Conservation (phyloP, 805 yeast species). For the Hanseniaspora thailandica region DNA sequence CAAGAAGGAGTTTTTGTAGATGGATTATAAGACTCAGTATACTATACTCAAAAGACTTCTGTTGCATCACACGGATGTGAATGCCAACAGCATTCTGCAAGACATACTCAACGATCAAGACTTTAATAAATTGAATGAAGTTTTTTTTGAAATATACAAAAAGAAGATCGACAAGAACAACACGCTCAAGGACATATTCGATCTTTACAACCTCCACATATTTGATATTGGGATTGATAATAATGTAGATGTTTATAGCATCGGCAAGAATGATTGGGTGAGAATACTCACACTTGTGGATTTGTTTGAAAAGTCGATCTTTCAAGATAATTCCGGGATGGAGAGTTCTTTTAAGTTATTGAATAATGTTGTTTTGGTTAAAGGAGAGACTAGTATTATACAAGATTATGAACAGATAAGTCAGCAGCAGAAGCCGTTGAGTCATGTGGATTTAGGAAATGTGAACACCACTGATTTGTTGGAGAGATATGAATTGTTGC, state of each 20-base stretch:
- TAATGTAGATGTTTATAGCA: background rate
- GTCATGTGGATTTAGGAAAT: background rate
- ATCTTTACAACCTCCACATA: background rate
- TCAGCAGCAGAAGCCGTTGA: background rate
- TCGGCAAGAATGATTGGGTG: constrained; percentile 4
- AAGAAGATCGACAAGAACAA: constrained; percentile 3
- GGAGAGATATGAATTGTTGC: constrained; percentile 11
- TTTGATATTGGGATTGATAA: constrained; percentile 3
- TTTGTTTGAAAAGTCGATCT: background rate
- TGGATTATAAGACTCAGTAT: constrained; percentile 12
- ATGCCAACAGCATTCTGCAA: background rate
- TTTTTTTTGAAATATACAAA: constrained; percentile 1
- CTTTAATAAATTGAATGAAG: background rate
- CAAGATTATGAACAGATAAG: background rate
- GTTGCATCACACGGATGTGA: background rate
- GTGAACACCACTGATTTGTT: background rate
- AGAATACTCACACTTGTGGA: background rate
- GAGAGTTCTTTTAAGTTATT: background rate
- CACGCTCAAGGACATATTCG: background rate
- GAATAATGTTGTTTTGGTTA: background rate
- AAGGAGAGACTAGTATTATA: background rate
- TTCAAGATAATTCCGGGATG: background rate
- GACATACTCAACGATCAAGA: constrained; percentile 12
- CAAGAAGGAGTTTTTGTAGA: too few relatives aligned
- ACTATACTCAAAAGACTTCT: constrained; percentile 2